These are phyloP conservation scores for Gossypium australe DNA, from an alignment of 345 rosid species.

Conservation along the genomic window DNA sequence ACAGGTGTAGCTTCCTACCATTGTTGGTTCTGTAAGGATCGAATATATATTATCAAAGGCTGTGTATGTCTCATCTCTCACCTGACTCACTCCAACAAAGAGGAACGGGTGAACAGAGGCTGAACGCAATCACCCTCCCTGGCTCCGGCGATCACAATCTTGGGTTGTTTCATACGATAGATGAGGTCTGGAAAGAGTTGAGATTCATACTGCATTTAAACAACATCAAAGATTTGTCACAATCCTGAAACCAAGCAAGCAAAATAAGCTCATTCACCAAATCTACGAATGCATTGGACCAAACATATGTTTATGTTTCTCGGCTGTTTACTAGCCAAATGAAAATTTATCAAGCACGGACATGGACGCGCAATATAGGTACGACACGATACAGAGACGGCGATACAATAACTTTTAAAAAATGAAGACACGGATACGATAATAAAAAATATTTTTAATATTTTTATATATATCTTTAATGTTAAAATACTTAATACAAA, in stretches of 20 bases:
- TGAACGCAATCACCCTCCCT: constrained; percentile 39
- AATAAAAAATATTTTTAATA: too few relatives aligned
- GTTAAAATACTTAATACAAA: too few relatives aligned
- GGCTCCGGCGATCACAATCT: constrained; percentile 95
- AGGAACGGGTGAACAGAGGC: not conserved
- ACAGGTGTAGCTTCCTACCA: constrained; percentile 40
- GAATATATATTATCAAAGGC: constrained; percentile 98
- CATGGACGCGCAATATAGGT: too few relatives aligned
- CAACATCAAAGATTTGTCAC: not conserved
- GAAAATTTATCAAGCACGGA: too few relatives aligned
- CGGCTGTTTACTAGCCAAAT: not conserved
- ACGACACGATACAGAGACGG: too few relatives aligned
- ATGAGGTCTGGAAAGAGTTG: constrained; percentile 92
- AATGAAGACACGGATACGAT: rapidly evolving
- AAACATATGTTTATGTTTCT: not conserved
- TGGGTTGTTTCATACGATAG: constrained; percentile 96
- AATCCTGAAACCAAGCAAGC: not conserved
- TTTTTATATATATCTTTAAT: too few relatives aligned
- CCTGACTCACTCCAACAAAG: constrained; percentile 27
- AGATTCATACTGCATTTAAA: constrained; percentile 73
- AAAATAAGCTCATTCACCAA: not conserved
- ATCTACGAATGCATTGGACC: not conserved
- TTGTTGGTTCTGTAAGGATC: constrained; percentile 75
- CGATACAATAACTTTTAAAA: too few relatives aligned
- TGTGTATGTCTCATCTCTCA: constrained; percentile 82